Percentiles rank a stretch among this genome's conserved stretches.
These are phyloP conservation scores for Fraxinus angustifolia DNA, from an alignment of 305 asterid species.

Conservation along the genomic window DNA sequence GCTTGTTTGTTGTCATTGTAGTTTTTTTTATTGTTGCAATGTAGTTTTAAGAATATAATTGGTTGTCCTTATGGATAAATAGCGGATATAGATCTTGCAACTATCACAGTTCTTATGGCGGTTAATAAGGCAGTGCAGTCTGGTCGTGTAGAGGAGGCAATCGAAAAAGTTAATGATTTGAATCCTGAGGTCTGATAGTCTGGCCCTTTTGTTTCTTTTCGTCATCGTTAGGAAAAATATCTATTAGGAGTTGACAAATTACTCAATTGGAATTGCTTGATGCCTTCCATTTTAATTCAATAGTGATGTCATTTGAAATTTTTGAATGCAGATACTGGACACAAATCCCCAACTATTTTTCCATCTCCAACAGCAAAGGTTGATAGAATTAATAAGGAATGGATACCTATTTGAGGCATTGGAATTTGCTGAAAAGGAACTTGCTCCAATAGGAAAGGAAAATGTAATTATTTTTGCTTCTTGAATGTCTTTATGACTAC, in stretches of 20 bases:
- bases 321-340: slow-evolving; percentile 68
- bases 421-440: slow-evolving; percentile 96
- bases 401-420: slow-evolving; percentile 83
- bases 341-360: slow-evolving; percentile 39
- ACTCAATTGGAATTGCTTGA: not conserved
- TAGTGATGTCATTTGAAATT: not conserved
- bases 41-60: slow-evolving; percentile 11
- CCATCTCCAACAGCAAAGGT: not conserved
- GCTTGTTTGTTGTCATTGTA: not conserved
- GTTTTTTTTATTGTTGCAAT: not conserved
- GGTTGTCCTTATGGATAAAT: slow-evolving; percentile 49
- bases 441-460: slow-evolving; percentile 94
- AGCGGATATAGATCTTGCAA: slow-evolving; percentile 44
- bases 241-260: not conserved
- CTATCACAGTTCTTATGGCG: slow-evolving; percentile 66
- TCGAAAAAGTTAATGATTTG: slow-evolving; percentile 75
- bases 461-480: slow-evolving; percentile 43
- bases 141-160: slow-evolving; percentile 81
- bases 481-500: not conserved
- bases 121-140: slow-evolving; percentile 77
- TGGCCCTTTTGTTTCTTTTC: not conserved
- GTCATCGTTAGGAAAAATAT: not conserved
- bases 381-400: slow-evolving; percentile 36
- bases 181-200: slow-evolving; percentile 67
- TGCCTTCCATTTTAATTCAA: not conserved